Percentiles rank a stretch among this genome's conserved stretches.
Evolutionary conservation across 495 filamentous ascomycete species (phyloP).

Genomic region (Talaromyces adpressus): DNA sequence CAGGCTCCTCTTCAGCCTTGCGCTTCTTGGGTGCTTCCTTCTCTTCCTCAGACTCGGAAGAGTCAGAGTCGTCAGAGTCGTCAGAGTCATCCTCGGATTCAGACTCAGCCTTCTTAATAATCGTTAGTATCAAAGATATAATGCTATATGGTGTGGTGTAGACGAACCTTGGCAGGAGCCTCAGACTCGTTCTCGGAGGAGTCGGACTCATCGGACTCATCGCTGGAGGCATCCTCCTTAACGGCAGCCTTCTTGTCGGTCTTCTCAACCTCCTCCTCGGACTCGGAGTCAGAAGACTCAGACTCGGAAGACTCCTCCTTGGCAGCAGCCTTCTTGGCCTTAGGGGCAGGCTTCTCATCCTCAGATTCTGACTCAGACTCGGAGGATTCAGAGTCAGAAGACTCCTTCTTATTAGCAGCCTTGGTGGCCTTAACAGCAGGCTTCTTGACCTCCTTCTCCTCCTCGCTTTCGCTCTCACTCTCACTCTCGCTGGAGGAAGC

Average conservation of each 20-base stretch:
- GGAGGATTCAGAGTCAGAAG: conserved; percentile 24
- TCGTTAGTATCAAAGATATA: conserved; percentile 6
- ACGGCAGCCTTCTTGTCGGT: conserved; percentile 12
- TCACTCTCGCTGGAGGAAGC: conserved; percentile 30
- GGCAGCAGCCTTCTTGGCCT: conserved; percentile 22
- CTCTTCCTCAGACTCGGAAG: conserved; percentile 46
- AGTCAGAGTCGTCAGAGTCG: conserved; percentile 40
- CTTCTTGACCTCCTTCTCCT: conserved; percentile 24
- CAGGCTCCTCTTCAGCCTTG: conserved; percentile 69
- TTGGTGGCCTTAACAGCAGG: conserved; percentile 17
- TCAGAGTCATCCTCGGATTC: conserved; percentile 31
- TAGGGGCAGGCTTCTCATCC: conserved; percentile 26
- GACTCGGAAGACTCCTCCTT: conserved; percentile 30
- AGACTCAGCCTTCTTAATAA: conserved; percentile 24
- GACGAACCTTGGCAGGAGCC: conserved; percentile 34
- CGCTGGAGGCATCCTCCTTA: conserved; percentile 22
- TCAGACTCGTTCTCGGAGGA: conserved; percentile 44
- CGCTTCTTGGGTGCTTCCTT: conserved; percentile 70
- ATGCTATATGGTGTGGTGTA: conserved; percentile 20
- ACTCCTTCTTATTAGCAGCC: conserved; percentile 20
- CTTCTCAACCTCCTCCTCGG: conserved; percentile 10
- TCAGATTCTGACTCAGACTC: conserved; percentile 39
- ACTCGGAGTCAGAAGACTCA: conserved; percentile 22
- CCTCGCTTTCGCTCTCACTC: conserved; percentile 31
- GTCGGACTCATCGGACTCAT: conserved; percentile 33